Percentiles rank a stretch among this genome's conserved stretches.
Evolutionary conservation across 352 stramenopile genomes (phyloP).

Genomic region (Globisporangium paddicum): DNA sequence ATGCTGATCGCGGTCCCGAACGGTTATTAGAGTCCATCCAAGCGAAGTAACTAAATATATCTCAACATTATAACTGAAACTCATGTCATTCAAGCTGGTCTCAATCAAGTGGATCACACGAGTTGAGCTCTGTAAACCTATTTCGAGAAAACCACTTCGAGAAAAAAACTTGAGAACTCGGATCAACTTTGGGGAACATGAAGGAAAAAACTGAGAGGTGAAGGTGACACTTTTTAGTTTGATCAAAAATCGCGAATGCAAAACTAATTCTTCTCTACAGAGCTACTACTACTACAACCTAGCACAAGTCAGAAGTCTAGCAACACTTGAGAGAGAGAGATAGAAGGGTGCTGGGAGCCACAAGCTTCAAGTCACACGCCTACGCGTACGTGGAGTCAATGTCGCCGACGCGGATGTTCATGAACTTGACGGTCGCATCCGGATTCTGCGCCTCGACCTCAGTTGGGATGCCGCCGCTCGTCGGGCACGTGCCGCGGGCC

Average conservation of each 20-base stretch:
- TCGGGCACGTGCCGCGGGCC: constrained; percentile 46
- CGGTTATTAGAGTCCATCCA: no score
- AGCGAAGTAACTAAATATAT: no score
- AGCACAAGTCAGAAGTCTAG: neutral
- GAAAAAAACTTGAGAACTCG: no score
- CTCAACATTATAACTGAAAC: no score
- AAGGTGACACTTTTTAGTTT: neutral
- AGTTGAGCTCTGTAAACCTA: no score
- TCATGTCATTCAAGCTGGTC: no score
- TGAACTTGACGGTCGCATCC: constrained; percentile 60
- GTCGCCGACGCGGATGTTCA: constrained; percentile 69
- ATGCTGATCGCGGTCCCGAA: no score
- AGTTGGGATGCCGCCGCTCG: constrained; percentile 35
- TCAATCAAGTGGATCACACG: no score
- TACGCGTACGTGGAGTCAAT: constrained; percentile 49
- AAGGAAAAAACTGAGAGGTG: neutral
- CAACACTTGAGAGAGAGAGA: neutral
- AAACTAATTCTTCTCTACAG: neutral
- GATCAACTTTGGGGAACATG: no score
- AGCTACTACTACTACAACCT: neutral
- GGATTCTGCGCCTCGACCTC: constrained; percentile 46
- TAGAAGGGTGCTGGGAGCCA: no score
- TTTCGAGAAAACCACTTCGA: no score
- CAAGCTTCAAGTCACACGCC: no score
- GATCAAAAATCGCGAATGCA: neutral